A percentile compares a stretch with the other conserved stretches of the same genome.
Conservation (phyloP, 345 rosid genomes). For the Hibiscus syriacus region DNA sequence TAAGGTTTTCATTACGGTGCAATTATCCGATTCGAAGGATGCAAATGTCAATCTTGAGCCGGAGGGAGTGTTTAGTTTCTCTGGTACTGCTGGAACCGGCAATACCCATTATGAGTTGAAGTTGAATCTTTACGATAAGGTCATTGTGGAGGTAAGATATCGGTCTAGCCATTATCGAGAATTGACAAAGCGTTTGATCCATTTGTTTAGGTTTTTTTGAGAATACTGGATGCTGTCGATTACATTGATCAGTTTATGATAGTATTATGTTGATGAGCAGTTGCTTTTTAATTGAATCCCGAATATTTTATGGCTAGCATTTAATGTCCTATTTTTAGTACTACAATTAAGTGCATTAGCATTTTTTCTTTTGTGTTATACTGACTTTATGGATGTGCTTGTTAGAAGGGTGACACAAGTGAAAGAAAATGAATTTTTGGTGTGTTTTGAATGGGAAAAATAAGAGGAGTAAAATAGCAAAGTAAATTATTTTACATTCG, state of each 20-base stretch:
- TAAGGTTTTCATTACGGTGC: conserved; percentile 61
- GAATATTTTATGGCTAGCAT: not conserved
- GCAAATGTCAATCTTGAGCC: conserved; percentile 73
- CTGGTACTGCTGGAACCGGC: conserved; percentile 65
- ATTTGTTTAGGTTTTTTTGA: not conserved
- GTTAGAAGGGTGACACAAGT: not conserved
- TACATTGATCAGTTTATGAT: not conserved
- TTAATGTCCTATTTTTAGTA: not conserved
- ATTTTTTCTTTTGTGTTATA: no score
- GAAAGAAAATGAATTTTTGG: not conserved
- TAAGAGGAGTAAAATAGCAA: not conserved
- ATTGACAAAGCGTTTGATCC: not conserved
- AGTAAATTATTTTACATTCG: not conserved
- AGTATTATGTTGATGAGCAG: not conserved
- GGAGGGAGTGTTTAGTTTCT: conserved; percentile 65
- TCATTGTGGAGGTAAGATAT: conserved; percentile 61
- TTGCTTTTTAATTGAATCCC: not conserved
- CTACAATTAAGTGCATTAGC: not conserved
- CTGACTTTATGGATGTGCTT: not conserved
- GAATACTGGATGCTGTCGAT: not conserved
- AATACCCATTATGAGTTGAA: conserved; percentile 52
- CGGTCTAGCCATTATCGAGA: not conserved
- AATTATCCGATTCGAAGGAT: conserved; percentile 61
- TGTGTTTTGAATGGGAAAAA: not conserved
- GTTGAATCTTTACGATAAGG: conserved; percentile 76